Evolutionary conservation across 176 grass and related monocot species (phyloP), one percentile per base, ranked within the genome.

Genomic region (Rhynchospora pubera): DNA sequence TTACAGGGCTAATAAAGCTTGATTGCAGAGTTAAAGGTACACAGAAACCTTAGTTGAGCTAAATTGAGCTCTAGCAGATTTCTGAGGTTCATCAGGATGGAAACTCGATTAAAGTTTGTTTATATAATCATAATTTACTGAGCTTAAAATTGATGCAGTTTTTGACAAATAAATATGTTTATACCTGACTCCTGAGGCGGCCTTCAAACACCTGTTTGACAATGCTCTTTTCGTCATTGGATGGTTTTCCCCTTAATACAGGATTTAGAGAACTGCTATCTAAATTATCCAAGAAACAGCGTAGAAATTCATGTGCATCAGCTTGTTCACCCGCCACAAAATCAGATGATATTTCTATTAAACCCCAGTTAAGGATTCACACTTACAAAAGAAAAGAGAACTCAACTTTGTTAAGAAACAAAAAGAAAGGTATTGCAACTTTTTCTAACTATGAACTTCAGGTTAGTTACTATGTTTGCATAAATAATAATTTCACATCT

Each of bases 281-380:
- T 80, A 94, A 86, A 62, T 82, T 94, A 88, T 98, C 87, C 58
- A 98, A 70, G 79, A 98, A 93, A 62, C 86, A 92, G 55, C 84
- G 83, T 30, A 94, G 81, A 72, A 92, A 98, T 79, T 98, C 92
- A 82, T 98, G 95, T 7, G 95, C 95, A 82, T 97, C 95, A 65
- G 91, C 95, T 92, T 98, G 90, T 59, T 89, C 83, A 15, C 90
- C 92, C 53, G 64, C 73, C 59, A 70, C 86, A 81, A 94, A 98
- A 88, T 91, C 78, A 62, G 88, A 79, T 42, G 89, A 94, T 87
- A 94, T 85, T 88, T 94, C 95, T 98, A 67, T 44, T 8, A 85
- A n/a, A 86, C 65, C 23, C 5, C 62, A 75, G 84, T 90, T 77
- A 89, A 93, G 91, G 84, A 85, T 83, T 71, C 68, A 19, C 26